Evolutionary conservation across 2,329 filamentous ascomycete species (phyloP), one percentile per base, ranked within the genome.

Genomic region (Gaeumannomyces sp.): DNA sequence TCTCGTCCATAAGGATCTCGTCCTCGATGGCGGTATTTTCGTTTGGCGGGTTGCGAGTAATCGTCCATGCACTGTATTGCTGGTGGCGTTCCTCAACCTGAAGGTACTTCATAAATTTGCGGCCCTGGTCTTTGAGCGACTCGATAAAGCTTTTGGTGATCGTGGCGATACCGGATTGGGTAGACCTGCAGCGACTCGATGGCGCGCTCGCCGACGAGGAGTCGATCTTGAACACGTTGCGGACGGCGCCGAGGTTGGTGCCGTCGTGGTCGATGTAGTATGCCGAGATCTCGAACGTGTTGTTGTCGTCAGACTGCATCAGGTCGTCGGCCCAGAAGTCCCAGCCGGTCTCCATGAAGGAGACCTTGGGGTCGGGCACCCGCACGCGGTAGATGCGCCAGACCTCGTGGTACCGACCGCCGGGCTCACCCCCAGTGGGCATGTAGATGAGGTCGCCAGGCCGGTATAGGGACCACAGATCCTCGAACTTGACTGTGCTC

Each of bases 241-340:
- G 73, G 22, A 79, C 76, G 0, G 77, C 73, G 0, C 77, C 77
- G 60, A 74, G 79, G 11, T 70, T 67, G 16, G 69, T 73, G 0
- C 78, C 78, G 19, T 79, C 76, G 65, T 78, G 75, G 61, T 80
- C 78, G 53, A 80, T 76, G 67, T 79, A 78, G 66, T 79, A 80
- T 11, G 45, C 45, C 45, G 45, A 53, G 45, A 53, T n/a, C 19
- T 53, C 45, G 45, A 53, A 53, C 45, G 45, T 53, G n/a, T 53
- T 50, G 38, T 50, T 53, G 19, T 53, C 45, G 45, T 53, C 45
- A 2, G 75, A 74, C 59, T 60, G 29, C 59, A 29, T n/a, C 29
- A 60, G 29, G 29, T 60, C 59, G 2, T 71, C 75, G 57, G 79
- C 72, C 50, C 68, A 72, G 66, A 78, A 78, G 27, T 68, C 71